Percentiles rank a stretch among this genome's conserved stretches.
Evolutionary conservation across 1,284 basidiomycete genomes (phyloP).

Genomic region (Sphagnurus paluster): DNA sequence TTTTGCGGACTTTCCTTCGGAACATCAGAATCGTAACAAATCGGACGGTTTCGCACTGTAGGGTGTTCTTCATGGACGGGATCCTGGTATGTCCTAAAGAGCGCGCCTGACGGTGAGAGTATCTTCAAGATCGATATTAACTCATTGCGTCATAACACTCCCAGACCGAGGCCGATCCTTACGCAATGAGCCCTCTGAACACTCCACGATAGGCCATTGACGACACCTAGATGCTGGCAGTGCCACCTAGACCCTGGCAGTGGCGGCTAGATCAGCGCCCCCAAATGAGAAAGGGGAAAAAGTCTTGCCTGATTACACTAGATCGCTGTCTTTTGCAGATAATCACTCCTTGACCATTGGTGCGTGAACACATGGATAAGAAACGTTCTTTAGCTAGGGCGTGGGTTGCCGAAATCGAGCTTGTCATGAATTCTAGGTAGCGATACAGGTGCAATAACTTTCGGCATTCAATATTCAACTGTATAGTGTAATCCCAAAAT

Average conservation of each 20-base stretch:
- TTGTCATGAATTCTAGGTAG: neutral
- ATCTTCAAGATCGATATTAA: neutral
- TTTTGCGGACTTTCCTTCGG: too few relatives aligned
- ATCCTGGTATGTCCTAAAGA: too few relatives aligned
- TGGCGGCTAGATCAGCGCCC: neutral
- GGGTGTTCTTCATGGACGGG: neutral
- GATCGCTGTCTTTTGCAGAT: neutral
- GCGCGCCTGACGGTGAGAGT: too few relatives aligned
- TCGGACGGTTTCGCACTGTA: neutral
- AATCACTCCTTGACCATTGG: constrained; percentile 10
- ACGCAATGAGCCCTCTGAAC: neutral
- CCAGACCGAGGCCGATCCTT: neutral
- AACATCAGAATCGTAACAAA: neutral
- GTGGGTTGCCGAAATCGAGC: constrained; percentile 4
- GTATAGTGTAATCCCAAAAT: too few relatives aligned
- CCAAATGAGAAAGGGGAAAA: neutral
- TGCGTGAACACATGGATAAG: neutral
- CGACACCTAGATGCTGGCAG: too few relatives aligned
- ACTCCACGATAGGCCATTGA: too few relatives aligned
- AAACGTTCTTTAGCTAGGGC: constrained; percentile 11
- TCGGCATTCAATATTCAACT: too few relatives aligned
- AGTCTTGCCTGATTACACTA: neutral
- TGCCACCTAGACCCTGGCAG: too few relatives aligned
- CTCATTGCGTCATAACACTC: neutral
- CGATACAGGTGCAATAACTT: neutral